phyloP scores from a whole-genome alignment of 2,329 filamentous ascomycete species.

The Fusarium graminum region DNA sequence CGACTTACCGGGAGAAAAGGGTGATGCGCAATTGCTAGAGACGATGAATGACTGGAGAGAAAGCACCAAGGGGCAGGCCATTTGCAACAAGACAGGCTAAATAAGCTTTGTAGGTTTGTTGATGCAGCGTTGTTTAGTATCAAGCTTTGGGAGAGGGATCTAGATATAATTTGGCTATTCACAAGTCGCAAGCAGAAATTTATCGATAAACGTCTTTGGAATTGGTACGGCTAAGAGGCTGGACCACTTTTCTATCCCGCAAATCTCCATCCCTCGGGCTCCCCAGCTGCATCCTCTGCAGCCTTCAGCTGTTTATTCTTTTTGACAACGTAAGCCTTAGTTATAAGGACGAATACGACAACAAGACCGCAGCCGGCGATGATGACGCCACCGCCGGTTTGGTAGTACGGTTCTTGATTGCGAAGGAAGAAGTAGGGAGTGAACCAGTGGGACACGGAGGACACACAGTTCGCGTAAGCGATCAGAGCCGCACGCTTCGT shows the following conservation, averaged over 20 bases:
- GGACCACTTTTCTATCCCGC: slow-evolving; percentile 3
- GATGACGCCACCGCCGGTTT: slow-evolving; percentile 49
- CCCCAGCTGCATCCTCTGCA: slow-evolving; percentile 25
- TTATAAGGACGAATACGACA: slow-evolving; percentile 36
- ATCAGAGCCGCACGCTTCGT: slow-evolving; percentile 59
- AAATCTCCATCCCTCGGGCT: slow-evolving; percentile 34
- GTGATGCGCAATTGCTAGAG: too few relatives aligned
- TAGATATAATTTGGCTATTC: too few relatives aligned
- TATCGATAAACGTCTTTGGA: too few relatives aligned
- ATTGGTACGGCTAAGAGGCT: too few relatives aligned
- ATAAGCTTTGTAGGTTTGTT: too few relatives aligned
- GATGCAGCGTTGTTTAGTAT: too few relatives aligned
- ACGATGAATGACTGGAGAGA: too few relatives aligned
- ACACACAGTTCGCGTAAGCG: slow-evolving; percentile 58
- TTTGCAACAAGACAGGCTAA: too few relatives aligned
- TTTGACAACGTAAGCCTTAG: slow-evolving; percentile 42
- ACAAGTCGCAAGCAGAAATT: too few relatives aligned
- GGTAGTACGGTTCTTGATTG: slow-evolving; percentile 50
- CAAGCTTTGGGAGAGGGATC: too few relatives aligned
- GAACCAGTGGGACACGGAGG: slow-evolving; percentile 58
- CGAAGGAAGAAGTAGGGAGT: slow-evolving; percentile 56
- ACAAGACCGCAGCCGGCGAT: slow-evolving; percentile 46
- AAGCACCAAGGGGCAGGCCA: too few relatives aligned
- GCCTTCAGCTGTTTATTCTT: slow-evolving; percentile 48
- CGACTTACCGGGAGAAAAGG: too few relatives aligned